Conservation (phyloP, 2,329 filamentous ascomycete genomes). For the Aureobasidium sp. region DNA sequence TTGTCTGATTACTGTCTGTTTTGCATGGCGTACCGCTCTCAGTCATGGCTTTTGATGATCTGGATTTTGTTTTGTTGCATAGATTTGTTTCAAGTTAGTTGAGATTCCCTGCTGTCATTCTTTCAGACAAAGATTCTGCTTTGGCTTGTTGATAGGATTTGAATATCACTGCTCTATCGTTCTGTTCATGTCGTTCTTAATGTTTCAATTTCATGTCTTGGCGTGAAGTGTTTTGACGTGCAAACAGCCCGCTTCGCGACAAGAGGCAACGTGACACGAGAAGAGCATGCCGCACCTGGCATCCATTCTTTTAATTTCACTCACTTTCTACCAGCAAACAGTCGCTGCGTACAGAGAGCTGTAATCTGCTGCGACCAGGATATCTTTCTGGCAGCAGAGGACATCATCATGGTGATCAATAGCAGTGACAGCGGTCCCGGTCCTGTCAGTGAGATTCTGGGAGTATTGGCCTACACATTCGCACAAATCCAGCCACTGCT, state of each 20-base stretch:
- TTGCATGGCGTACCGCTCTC: background rate
- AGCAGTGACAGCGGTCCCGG: slow-evolving; percentile 13
- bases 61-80: slow-evolving; percentile 8
- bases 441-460: slow-evolving; percentile 16
- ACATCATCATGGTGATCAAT: background rate
- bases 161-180: slow-evolving; percentile 7
- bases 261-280: slow-evolving; percentile 7
- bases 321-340: background rate
- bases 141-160: slow-evolving; percentile 9
- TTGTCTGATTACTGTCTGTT: slow-evolving; percentile 15
- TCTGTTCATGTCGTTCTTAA: background rate
- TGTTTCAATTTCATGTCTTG: slow-evolving; percentile 1
- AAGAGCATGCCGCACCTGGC: background rate
- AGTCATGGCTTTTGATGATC: slow-evolving; percentile 7
- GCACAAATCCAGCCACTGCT: slow-evolving; percentile 27
- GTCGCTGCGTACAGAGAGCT: background rate
- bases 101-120: slow-evolving; percentile 15
- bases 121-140: slow-evolving; percentile 5
- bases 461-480: slow-evolving; percentile 17
- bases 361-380: background rate
- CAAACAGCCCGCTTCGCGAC: slow-evolving; percentile 5
- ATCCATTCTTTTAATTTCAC: background rate
- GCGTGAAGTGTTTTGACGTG: slow-evolving; percentile 8
- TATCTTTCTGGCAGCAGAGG: background rate
- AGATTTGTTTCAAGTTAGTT: slow-evolving; percentile 10